Evolutionary conservation across 768 basidiomycete species (phyloP).

Genomic region (Lactifluus volemus): DNA sequence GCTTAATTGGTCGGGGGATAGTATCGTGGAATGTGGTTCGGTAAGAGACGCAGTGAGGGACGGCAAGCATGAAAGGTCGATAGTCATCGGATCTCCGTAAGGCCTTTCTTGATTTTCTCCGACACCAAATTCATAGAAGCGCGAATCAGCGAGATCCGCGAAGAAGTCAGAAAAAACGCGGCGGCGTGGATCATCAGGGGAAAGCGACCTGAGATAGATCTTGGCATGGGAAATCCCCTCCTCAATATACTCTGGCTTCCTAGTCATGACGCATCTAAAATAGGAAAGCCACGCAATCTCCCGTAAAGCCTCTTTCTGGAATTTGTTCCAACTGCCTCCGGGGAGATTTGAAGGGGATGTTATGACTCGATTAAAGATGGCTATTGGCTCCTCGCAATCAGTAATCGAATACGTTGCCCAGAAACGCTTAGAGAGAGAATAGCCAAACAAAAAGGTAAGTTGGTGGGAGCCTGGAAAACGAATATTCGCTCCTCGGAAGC

Average conservation of each 20-base stretch:
- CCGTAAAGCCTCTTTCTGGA: neutral
- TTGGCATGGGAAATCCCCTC: neutral
- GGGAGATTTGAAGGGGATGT: neutral
- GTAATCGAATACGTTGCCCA: neutral
- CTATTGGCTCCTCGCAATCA: neutral
- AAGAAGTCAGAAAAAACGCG: neutral
- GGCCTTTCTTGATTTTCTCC: too few species aligned
- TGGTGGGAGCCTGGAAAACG: neutral
- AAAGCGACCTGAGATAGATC: neutral
- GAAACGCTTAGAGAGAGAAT: neutral
- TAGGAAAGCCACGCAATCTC: neutral
- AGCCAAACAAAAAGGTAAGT: neutral
- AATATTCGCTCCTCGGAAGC: neutral
- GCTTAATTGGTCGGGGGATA: neutral
- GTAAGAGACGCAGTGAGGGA: too few species aligned
- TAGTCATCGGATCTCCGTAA: too few species aligned
- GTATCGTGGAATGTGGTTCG: too few species aligned
- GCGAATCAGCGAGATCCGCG: neutral
- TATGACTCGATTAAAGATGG: neutral
- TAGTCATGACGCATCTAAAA: neutral
- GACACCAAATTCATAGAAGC: neutral
- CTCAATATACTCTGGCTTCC: neutral
- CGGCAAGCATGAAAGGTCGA: too few species aligned
- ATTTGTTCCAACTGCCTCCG: neutral
- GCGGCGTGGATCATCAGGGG: neutral